phyloP scores from a whole-genome alignment of 129 eudicot species.

The Heracleum sosnowskyi region DNA sequence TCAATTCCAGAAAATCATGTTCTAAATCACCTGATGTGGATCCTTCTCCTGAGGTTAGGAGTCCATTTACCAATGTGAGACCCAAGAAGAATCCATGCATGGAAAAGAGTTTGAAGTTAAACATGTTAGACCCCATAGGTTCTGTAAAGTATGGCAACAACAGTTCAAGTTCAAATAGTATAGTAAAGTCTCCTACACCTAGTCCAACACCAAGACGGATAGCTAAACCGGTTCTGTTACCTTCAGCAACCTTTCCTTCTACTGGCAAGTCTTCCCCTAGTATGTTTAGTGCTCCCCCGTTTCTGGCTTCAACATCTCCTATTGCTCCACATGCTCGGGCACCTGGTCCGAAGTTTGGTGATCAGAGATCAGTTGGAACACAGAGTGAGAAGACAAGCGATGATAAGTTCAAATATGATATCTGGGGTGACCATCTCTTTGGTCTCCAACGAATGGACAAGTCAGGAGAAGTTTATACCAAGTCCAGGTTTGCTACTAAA shows the following conservation, averaged over 20 bases:
- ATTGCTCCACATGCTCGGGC: constrained; percentile 48
- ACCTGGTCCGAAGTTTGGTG: constrained; percentile 48
- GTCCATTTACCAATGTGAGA: constrained; percentile 21
- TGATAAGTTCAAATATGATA: constrained; percentile 47
- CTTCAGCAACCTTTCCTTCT: constrained; percentile 41
- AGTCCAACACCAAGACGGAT: constrained; percentile 20
- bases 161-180: constrained; percentile 13
- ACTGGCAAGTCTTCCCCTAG: constrained; percentile 20
- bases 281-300: constrained; percentile 17
- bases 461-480: constrained; percentile 22
- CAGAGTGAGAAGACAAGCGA: constrained; percentile 22
- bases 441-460: constrained; percentile 21
- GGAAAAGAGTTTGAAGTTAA: constrained; percentile 13
- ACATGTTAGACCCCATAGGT: constrained; percentile 11
- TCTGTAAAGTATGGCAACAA: constrained; percentile 10
- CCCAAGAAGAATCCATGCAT: constrained; percentile 15
- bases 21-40: constrained; percentile 26
- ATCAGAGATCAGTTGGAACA: constrained; percentile 21
- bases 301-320: constrained; percentile 28
- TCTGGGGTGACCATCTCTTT: constrained; percentile 82
- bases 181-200: constrained; percentile 21
- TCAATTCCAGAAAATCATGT: constrained; percentile 35
- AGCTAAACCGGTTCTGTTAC: constrained; percentile 24
- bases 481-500: constrained; percentile 23
- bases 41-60: constrained; percentile 26